A percentile compares a stretch with the other conserved stretches of the same genome.
These are phyloP conservation scores for Eucalyptus curtisii DNA, from an alignment of 345 rosid genomes.

Conservation along the genomic window DNA sequence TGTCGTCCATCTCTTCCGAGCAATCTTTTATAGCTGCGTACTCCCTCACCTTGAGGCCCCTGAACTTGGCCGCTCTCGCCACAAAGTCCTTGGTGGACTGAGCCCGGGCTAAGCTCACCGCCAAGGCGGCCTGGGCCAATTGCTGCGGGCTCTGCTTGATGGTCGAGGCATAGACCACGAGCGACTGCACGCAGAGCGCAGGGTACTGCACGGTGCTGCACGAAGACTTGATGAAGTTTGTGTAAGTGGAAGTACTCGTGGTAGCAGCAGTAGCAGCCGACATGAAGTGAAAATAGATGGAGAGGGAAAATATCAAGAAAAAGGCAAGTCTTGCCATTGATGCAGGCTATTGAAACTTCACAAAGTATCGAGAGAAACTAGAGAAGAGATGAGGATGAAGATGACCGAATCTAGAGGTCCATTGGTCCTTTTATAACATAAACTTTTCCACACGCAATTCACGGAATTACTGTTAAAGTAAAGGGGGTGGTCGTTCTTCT, in stretches of 20 bases:
- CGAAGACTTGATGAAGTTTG: slow-evolving; percentile 42
- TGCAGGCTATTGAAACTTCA: neutral
- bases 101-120: slow-evolving; percentile 50
- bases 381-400: neutral
- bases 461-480: neutral
- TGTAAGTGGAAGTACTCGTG: neutral
- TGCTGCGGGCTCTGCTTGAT: slow-evolving; percentile 55
- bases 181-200: slow-evolving; percentile 49
- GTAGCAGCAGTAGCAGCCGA: slow-evolving; percentile 2
- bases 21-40: slow-evolving; percentile 61
- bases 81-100: slow-evolving; percentile 47
- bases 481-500: neutral
- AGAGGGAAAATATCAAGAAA: neutral
- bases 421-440: neutral
- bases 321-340: neutral
- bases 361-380: neutral
- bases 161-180: slow-evolving; percentile 31
- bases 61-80: slow-evolving; percentile 33
- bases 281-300: neutral
- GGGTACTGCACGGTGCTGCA: slow-evolving; percentile 65
- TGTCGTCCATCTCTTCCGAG: slow-evolving; percentile 53
- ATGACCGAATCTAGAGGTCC: neutral
- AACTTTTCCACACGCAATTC: neutral
- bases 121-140: slow-evolving; percentile 61
- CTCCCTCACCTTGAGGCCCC: slow-evolving; percentile 43